phyloP scores from a whole-genome alignment of 805 yeast species.

The Candida chilensis region DNA sequence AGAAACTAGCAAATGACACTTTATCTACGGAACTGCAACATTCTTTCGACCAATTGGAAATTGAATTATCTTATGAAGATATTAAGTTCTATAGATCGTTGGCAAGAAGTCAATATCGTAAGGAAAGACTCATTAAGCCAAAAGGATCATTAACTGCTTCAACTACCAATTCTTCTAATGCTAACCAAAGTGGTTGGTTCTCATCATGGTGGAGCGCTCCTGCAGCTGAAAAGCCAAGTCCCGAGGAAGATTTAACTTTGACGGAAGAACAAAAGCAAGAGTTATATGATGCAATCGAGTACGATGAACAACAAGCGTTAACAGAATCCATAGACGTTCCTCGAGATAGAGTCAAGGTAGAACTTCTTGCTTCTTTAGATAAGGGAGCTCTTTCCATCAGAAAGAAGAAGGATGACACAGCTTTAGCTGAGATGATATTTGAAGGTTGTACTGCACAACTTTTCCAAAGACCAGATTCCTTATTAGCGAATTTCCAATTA shows the following conservation, averaged over 20 bases:
- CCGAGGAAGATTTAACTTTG: slow-evolving; percentile 37
- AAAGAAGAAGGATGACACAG: slow-evolving; percentile 24
- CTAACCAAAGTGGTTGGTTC: slow-evolving; percentile 47
- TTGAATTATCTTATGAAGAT: slow-evolving; percentile 60
- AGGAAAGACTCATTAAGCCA: slow-evolving; percentile 30
- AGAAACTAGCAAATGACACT: slow-evolving; percentile 31
- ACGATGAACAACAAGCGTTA: slow-evolving; percentile 53
- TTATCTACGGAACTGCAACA: slow-evolving; percentile 17
- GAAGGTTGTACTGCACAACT: slow-evolving; percentile 74
- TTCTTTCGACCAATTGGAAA: slow-evolving; percentile 46
- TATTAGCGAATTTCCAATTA: slow-evolving; percentile 59
- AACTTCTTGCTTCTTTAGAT: slow-evolving; percentile 57
- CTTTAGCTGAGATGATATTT: slow-evolving; percentile 70
- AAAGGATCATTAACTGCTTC: slow-evolving; percentile 6
- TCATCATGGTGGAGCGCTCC: slow-evolving; percentile 58
- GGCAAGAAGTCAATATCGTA: slow-evolving; percentile 58
- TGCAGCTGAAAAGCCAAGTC: slow-evolving; percentile 10
- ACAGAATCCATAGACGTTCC: slow-evolving; percentile 57
- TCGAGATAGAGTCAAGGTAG: slow-evolving; percentile 59
- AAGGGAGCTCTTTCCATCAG: slow-evolving; percentile 71
- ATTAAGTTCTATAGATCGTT: slow-evolving; percentile 78
- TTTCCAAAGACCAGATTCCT: slow-evolving; percentile 73
- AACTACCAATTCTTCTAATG: slow-evolving; percentile 2
- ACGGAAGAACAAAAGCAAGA: slow-evolving; percentile 87
- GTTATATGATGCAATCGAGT: slow-evolving; percentile 87